Percentiles rank a stretch among this genome's conserved stretches.
Evolutionary conservation across 2,329 filamentous ascomycete genomes (phyloP).

Genomic region (Stemphylium lycopersici): DNA sequence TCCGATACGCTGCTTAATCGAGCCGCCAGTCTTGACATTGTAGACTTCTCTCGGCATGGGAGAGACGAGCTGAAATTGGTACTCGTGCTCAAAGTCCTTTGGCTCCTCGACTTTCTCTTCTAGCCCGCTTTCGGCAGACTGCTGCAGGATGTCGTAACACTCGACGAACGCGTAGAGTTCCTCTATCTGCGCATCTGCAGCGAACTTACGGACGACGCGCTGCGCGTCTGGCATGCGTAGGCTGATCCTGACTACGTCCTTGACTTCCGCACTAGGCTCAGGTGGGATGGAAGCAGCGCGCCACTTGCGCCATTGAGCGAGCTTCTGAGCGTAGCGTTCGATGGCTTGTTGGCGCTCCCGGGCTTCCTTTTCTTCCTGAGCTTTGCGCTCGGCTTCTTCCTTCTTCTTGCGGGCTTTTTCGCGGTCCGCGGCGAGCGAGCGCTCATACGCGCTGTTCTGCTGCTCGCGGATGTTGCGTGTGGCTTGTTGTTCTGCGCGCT

Average conservation of each 20-base stretch:
- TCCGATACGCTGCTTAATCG: slow-evolving; percentile 75
- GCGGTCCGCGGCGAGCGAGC: slow-evolving; percentile 84
- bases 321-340: slow-evolving; percentile 61
- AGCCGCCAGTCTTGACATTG: slow-evolving; percentile 68
- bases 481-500: slow-evolving; percentile 79
- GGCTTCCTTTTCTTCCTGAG: slow-evolving; percentile 69
- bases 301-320: slow-evolving; percentile 80
- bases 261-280: slow-evolving; percentile 70
- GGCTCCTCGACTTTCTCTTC: slow-evolving; percentile 58
- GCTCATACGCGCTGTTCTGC: slow-evolving; percentile 93
- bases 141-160: slow-evolving; percentile 73
- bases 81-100: slow-evolving; percentile 76
- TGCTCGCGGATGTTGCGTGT: slow-evolving; percentile 81
- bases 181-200: slow-evolving; percentile 72
- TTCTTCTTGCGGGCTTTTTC: slow-evolving; percentile 78
- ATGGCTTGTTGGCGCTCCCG: slow-evolving; percentile 68
- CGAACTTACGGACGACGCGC: slow-evolving; percentile 78
- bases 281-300: slow-evolving; percentile 68
- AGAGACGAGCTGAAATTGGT: slow-evolving; percentile 82
- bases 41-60: slow-evolving; percentile 85
- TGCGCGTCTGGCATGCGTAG: slow-evolving; percentile 69
- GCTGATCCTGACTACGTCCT: slow-evolving; percentile 74
- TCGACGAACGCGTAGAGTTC: slow-evolving; percentile 97
- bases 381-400: slow-evolving; percentile 72
- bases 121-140: slow-evolving; percentile 38